Percentiles rank a stretch among this genome's conserved stretches.
Evolutionary conservation across 768 basidiomycete species (phyloP).

Genomic region (Lyophyllum atratum): DNA sequence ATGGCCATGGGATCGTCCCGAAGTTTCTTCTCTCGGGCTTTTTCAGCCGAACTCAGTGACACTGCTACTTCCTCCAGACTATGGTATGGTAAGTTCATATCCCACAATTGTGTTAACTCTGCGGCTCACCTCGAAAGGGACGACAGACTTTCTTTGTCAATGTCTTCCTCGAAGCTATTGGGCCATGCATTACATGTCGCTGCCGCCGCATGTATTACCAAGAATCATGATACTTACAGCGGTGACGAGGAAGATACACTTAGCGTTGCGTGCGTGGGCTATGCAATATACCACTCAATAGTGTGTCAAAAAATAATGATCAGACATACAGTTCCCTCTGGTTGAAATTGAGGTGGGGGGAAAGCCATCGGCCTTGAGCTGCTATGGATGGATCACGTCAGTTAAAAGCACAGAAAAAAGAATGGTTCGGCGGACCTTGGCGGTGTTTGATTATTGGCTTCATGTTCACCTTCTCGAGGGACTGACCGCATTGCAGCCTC

Average conservation of each 20-base stretch:
- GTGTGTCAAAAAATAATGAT: not conserved
- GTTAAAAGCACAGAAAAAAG: not conserved
- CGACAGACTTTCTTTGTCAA: conserved; percentile 10
- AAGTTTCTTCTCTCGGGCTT: conserved; percentile 51
- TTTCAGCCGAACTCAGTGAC: conserved; percentile 42
- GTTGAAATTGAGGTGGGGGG: conserved; percentile 1
- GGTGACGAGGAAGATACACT: conserved; percentile 38
- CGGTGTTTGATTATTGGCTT: not conserved
- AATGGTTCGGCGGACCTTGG: not conserved
- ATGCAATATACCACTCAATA: conserved; percentile 4
- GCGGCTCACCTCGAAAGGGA: conserved; percentile 15
- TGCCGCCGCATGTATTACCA: conserved; percentile 40
- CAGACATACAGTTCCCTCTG: conserved; percentile 11
- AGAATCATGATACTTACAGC: conserved; percentile 51
- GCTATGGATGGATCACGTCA: conserved; percentile 1
- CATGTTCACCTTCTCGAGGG: not conserved
- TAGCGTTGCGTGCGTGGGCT: conserved; percentile 36
- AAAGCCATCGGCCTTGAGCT: not conserved
- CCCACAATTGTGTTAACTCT: not conserved
- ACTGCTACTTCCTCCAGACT: conserved; percentile 23
- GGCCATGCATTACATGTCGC: conserved; percentile 50
- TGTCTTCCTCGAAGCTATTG: conserved; percentile 13
- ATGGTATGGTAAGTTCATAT: not conserved
- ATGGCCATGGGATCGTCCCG: conserved; percentile 54
- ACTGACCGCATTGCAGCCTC: conserved; percentile 2